phyloP scores from a whole-genome alignment of 306 rosid genomes.

The Dryas drummondii region DNA sequence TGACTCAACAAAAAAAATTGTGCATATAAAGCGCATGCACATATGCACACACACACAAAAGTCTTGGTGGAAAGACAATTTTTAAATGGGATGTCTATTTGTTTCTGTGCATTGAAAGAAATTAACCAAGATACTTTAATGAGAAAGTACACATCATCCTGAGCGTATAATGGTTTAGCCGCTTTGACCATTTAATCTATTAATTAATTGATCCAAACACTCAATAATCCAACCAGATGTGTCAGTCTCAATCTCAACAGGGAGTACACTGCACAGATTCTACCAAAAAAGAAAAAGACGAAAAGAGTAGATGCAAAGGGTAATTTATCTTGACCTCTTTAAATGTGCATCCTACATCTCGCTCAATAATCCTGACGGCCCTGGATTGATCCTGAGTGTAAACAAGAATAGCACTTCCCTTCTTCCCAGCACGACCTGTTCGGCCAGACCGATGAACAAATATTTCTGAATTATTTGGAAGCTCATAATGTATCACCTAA shows the following conservation, averaged over 20 bases:
- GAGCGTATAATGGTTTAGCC: background rate
- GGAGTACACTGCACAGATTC: slow-evolving; percentile 14
- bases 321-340: slow-evolving; percentile 56
- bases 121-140: background rate
- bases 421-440: slow-evolving; percentile 99
- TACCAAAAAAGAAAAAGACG: background rate
- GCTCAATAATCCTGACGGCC: slow-evolving; percentile 70
- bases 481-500: slow-evolving; percentile 89
- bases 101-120: background rate
- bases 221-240: background rate
- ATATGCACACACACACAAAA: background rate
- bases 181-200: background rate
- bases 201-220: background rate
- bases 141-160: background rate
- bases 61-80: no score
- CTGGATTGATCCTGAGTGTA: slow-evolving; percentile 64
- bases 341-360: slow-evolving; percentile 86
- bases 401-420: slow-evolving; percentile 80
- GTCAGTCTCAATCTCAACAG: background rate
- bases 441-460: slow-evolving; percentile 99
- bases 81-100: background rate
- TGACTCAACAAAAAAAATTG: background rate
- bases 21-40: background rate
- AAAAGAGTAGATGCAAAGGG: slow-evolving; percentile 4
- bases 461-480: slow-evolving; percentile 88